These are phyloP conservation scores for Hypoxylon sp. DNA, from an alignment of 2,329 filamentous ascomycete species.

Conservation along the genomic window DNA sequence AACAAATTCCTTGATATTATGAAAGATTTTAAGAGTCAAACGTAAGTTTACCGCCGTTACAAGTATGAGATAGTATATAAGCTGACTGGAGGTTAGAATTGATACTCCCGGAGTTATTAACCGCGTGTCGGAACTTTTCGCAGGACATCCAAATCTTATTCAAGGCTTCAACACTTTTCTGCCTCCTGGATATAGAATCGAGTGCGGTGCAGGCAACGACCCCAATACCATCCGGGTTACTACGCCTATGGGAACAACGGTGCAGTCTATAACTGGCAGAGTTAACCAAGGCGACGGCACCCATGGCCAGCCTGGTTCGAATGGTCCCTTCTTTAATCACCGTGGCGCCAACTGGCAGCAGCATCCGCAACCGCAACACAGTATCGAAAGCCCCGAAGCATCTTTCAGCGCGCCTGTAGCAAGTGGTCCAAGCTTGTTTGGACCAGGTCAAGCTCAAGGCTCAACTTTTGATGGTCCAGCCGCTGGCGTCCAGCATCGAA, in stretches of 20 bases:
- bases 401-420: constrained; percentile 72
- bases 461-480: constrained; percentile 54
- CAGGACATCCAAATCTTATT: constrained; percentile 93
- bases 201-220: constrained; percentile 93
- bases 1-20: constrained; percentile 98
- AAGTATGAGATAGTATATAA: constrained; percentile 26
- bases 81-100: constrained; percentile 71
- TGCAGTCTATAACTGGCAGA: constrained; percentile 82
- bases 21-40: constrained; percentile 99
- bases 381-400: constrained; percentile 74
- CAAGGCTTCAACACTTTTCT: constrained; percentile 99
- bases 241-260: constrained; percentile 96
- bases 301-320: constrained; percentile 57
- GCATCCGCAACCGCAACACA: constrained; percentile 67
- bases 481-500: constrained; percentile 51
- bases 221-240: constrained; percentile 97
- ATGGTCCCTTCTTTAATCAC: constrained; percentile 64
- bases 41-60: constrained; percentile 68
- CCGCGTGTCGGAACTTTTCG: constrained; percentile 94
- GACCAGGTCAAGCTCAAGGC: constrained; percentile 57
- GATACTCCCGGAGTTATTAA: constrained; percentile 98
- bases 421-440: constrained; percentile 65
- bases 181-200: constrained; percentile 94
- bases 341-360: constrained; percentile 69
- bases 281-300: constrained; percentile 63